Conservation (phyloP, 176 grass and related monocot species). For the Avena atlantica region DNA sequence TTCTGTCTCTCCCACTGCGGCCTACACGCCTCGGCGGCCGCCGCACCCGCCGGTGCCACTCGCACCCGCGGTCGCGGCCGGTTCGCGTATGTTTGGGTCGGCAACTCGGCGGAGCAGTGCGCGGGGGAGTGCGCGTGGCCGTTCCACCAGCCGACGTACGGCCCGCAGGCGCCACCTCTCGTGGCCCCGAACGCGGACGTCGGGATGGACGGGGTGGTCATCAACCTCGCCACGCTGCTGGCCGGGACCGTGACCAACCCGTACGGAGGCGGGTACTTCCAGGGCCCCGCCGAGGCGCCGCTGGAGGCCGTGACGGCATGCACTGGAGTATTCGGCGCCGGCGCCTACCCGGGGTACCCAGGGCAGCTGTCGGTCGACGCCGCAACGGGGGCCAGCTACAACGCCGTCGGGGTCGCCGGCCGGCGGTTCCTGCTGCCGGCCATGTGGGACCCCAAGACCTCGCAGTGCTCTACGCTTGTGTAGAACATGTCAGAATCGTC, state of each 20-base stretch:
- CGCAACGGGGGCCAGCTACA: constrained; percentile 63
- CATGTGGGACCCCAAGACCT: constrained; percentile 80
- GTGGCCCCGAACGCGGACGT: constrained; percentile 68
- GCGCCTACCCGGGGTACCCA: constrained; percentile 67
- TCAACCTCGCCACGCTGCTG: constrained; percentile 71
- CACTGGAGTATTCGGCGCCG: constrained; percentile 62
- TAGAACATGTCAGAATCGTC: constrained; percentile 24
- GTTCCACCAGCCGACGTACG: constrained; percentile 73
- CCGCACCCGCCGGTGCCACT: background rate
- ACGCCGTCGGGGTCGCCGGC: constrained; percentile 56
- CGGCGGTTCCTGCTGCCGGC: constrained; percentile 67
- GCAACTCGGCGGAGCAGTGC: constrained; percentile 64
- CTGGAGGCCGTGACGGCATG: constrained; percentile 75
- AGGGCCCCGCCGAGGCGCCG: constrained; percentile 66
- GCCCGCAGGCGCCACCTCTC: constrained; percentile 63
- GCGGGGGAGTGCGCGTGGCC: constrained; percentile 75
- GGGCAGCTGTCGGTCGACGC: constrained; percentile 60
- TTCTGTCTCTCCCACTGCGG: constrained; percentile 81
- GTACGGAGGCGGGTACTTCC: constrained; percentile 67
- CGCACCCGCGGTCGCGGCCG: constrained; percentile 37
- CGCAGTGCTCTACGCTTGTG: constrained; percentile 66
- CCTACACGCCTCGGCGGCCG: constrained; percentile 49
- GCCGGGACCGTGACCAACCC: constrained; percentile 67
- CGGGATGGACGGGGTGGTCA: constrained; percentile 71
- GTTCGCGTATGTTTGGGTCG: constrained; percentile 69